Evolutionary conservation across 805 yeast species (phyloP).

Genomic region (Saccharomycopsis lassenensis): DNA sequence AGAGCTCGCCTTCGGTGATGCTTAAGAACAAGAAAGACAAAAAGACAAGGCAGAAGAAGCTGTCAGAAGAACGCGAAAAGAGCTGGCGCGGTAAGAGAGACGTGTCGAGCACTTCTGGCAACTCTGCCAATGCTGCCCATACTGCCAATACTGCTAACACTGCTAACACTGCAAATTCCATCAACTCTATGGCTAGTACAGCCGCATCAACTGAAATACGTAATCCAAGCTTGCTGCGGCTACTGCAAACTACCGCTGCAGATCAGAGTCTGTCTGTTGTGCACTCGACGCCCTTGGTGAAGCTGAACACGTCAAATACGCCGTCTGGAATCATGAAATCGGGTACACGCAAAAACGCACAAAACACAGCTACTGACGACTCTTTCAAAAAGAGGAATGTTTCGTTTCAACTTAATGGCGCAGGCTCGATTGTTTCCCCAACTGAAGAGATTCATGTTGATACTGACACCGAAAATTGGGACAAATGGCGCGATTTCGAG

Average conservation of each 20-base stretch:
- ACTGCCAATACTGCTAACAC: not conserved
- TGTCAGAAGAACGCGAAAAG: slow-evolving; percentile 1
- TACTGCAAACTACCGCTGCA: not conserved
- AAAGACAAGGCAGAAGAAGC: slow-evolving; percentile 7
- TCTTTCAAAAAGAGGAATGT: slow-evolving; percentile 10
- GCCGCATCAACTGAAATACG: not conserved
- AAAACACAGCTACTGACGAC: not conserved
- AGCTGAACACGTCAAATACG: not conserved
- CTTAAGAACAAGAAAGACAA: not conserved
- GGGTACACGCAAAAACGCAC: not conserved
- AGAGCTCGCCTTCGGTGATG: not conserved
- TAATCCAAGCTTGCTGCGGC: not conserved
- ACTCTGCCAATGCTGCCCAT: not conserved
- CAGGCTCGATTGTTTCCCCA: not conserved
- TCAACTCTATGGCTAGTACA: not conserved
- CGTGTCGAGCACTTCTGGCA: not conserved
- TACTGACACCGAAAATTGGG: no score
- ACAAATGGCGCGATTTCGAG: no score
- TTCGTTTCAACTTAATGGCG: slow-evolving; percentile 9
- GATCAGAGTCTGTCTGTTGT: not conserved
- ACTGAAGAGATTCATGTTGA: slow-evolving; percentile 3
- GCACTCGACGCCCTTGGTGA: slow-evolving; percentile 7
- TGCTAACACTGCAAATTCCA: not conserved
- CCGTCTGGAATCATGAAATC: slow-evolving; percentile 1
- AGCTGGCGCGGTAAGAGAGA: not conserved